Percentiles rank a stretch among this genome's conserved stretches.
phyloP scores from a whole-genome alignment of 225 moss, liverwort and hornwort genomes.

The Physcomitrellopsis africana region DNA sequence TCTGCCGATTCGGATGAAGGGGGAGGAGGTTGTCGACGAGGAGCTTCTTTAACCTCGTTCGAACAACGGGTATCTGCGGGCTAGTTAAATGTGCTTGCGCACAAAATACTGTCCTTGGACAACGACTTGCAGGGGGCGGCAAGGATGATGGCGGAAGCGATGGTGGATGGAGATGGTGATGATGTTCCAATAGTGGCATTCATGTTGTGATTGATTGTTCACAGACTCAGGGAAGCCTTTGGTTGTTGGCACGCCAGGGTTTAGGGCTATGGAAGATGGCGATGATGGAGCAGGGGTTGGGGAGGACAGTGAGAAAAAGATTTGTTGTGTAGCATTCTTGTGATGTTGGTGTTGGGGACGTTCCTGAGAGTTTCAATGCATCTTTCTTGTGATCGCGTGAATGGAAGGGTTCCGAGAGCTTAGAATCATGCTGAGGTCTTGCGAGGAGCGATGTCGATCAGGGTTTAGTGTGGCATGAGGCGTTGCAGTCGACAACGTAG shows the following conservation, averaged over 20 bases:
- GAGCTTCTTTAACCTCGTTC: conserved; percentile 24
- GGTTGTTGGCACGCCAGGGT: background rate
- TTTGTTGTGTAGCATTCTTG: conserved; percentile 34
- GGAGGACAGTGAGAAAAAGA: conserved; percentile 65
- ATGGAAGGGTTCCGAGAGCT: background rate
- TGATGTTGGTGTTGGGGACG: background rate
- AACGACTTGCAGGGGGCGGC: conserved; percentile 1
- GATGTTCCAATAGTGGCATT: background rate
- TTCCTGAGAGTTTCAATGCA: background rate
- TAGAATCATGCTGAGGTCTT: background rate
- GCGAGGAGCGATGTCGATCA: background rate
- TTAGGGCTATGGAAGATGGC: conserved; percentile 50
- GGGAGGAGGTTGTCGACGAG: conserved; percentile 15
- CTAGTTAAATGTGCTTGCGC: conserved; percentile 5
- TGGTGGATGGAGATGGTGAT: background rate
- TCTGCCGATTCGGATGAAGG: background rate
- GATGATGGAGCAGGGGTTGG: conserved; percentile 86
- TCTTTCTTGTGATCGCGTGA: background rate
- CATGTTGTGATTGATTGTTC: conserved; percentile 10
- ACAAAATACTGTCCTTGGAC: conserved; percentile 5
- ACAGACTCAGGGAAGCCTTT: background rate
- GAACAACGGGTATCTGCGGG: background rate
- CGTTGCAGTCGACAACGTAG: background rate
- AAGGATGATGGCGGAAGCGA: background rate
- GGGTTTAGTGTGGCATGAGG: conserved; percentile 8